Percentiles rank a stretch among this genome's conserved stretches.
Conservation (phyloP, 495 filamentous ascomycete species). For the Aspergillus panamensis region DNA sequence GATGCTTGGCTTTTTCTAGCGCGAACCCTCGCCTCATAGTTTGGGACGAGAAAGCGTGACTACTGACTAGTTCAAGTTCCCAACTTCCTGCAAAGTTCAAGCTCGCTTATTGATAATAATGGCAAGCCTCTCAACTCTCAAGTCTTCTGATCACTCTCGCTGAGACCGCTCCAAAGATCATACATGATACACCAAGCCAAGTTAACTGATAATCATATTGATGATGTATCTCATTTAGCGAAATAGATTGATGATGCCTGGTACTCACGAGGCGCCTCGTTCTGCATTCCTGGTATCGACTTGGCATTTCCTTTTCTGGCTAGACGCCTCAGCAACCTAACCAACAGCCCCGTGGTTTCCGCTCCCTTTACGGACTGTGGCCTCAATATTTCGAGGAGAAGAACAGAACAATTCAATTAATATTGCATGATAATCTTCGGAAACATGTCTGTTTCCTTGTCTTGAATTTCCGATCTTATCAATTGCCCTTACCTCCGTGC, state of each 20-base stretch:
- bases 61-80: neutral
- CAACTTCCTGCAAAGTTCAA: neutral
- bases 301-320: conserved; percentile 6
- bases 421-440: neutral
- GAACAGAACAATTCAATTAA: too few relatives aligned
- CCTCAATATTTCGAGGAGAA: conserved; percentile 2
- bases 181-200: too few relatives aligned
- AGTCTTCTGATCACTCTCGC: too few relatives aligned
- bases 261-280: too few relatives aligned
- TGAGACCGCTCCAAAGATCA: too few relatives aligned
- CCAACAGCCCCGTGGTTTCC: conserved; percentile 7
- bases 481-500: conserved; percentile 6
- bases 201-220: too few relatives aligned
- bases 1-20: conserved; percentile 27
- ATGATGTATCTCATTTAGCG: too few relatives aligned
- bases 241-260: too few relatives aligned
- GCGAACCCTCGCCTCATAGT: conserved; percentile 10
- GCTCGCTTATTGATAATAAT: too few relatives aligned
- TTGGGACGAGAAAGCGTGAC: neutral
- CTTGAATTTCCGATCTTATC: conserved; percentile 16
- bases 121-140: too few relatives aligned
- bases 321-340: conserved; percentile 11
- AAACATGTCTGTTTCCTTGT: conserved; percentile 3
- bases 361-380: conserved; percentile 1
- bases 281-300: neutral